These are phyloP conservation scores for Claviceps africana DNA, from an alignment of 2,329 filamentous ascomycete genomes.

Conservation along the genomic window DNA sequence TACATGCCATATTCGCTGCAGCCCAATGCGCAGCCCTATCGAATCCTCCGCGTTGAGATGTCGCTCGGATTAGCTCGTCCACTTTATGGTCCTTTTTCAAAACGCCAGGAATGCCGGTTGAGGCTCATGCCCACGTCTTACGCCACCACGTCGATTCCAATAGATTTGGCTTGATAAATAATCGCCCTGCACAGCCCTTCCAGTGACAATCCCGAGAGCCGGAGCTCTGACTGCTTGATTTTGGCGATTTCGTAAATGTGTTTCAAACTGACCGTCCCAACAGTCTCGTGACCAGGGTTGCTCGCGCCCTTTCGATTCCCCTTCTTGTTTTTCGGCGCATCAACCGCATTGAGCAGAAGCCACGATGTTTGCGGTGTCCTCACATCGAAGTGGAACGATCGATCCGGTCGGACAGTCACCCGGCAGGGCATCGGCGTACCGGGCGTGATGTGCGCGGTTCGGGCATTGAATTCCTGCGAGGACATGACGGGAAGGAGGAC, in stretches of 20 bases:
- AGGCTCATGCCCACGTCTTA: conserved; percentile 18
- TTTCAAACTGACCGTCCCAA: conserved; percentile 84
- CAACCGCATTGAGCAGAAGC: conserved; percentile 71
- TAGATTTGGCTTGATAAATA: conserved; percentile 61
- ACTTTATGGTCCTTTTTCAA: background rate
- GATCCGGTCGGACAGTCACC: conserved; percentile 83
- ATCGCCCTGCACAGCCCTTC: conserved; percentile 60
- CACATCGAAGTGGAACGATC: conserved; percentile 83
- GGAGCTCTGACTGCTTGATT: conserved; percentile 73
- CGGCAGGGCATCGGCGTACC: conserved; percentile 83
- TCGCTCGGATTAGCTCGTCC: no score
- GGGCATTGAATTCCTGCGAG: conserved; percentile 83
- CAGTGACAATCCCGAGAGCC: conserved; percentile 56
- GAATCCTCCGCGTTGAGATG: background rate
- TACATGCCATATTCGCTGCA: background rate
- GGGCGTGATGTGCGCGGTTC: conserved; percentile 67
- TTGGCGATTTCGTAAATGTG: conserved; percentile 96
- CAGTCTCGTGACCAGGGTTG: conserved; percentile 58
- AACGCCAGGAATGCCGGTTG: no score
- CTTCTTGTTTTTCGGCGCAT: conserved; percentile 57
- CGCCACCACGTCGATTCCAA: conserved; percentile 58
- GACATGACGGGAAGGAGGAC: background rate
- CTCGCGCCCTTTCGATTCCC: conserved; percentile 65
- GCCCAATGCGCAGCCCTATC: background rate
- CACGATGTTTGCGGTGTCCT: conserved; percentile 91